Percentiles rank a stretch among this genome's conserved stretches.
These are phyloP conservation scores for Daphne laureola DNA, from an alignment of 441 rosid genomes.

Conservation along the genomic window DNA sequence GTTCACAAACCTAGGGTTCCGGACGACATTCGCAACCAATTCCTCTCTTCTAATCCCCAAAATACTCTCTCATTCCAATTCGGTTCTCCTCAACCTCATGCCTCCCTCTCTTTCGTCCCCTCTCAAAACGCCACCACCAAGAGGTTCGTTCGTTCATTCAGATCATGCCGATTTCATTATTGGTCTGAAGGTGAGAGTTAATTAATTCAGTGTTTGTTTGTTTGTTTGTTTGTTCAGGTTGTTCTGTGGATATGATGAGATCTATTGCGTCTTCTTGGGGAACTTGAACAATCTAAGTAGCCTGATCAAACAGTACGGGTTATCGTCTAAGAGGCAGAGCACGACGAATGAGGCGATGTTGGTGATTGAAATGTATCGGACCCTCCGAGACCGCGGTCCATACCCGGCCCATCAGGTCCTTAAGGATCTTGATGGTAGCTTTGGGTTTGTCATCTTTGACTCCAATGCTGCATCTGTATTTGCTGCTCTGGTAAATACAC, in stretches of 20 bases:
- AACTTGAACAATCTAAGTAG: slow-evolving; percentile 58
- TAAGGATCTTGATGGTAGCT: slow-evolving; percentile 74
- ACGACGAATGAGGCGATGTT: slow-evolving; percentile 69
- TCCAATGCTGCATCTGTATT: slow-evolving; percentile 57
- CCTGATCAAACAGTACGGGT: slow-evolving; percentile 70
- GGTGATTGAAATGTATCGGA: slow-evolving; percentile 70
- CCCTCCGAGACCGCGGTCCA: slow-evolving; percentile 91
- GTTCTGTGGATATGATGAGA: slow-evolving; percentile 75
- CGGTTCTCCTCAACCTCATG: slow-evolving; percentile 35
- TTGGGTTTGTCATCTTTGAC: slow-evolving; percentile 79
- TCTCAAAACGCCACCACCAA: slow-evolving; percentile 30
- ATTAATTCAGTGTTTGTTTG: too few relatives aligned
- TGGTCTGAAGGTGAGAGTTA: too few relatives aligned
- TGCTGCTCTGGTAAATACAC: slow-evolving; percentile 64
- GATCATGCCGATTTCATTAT: too few relatives aligned
- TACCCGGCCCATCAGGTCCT: slow-evolving; percentile 92
- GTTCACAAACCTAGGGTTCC: slow-evolving; percentile 46
- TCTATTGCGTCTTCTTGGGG: slow-evolving; percentile 78
- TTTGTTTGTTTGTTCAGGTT: slow-evolving; percentile 11
- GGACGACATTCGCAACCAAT: slow-evolving; percentile 44
- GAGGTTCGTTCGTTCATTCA: slow-evolving; percentile 26
- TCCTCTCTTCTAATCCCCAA: slow-evolving; percentile 37
- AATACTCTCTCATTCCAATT: slow-evolving; percentile 58
- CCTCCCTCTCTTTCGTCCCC: slow-evolving; percentile 54
- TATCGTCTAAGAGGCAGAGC: slow-evolving; percentile 52